Conservation (phyloP, 163 green algal genomes). For the Coccomyxa subellipsoidea region DNA sequence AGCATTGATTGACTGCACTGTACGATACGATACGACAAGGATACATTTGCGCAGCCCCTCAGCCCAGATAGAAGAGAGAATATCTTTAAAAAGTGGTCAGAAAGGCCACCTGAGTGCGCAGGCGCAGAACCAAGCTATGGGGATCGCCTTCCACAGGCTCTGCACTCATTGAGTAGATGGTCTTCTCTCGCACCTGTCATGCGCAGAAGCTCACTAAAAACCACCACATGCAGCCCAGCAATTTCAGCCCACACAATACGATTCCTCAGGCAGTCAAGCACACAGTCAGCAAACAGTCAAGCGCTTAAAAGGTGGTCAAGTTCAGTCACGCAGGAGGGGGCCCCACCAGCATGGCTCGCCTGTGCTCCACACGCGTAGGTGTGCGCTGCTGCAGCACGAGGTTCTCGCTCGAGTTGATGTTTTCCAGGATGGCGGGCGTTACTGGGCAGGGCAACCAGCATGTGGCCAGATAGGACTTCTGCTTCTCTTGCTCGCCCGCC, state of each 20-base stretch:
- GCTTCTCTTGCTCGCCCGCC: conserved; percentile 69
- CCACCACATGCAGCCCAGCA: too few species aligned
- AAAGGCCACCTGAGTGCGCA: conserved; percentile 31
- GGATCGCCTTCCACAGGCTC: conserved; percentile 19
- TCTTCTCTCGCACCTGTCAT: conserved; percentile 39
- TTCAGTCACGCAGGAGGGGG: not conserved
- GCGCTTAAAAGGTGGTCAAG: not conserved
- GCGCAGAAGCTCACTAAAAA: conserved; percentile 18
- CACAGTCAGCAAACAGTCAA: too few species aligned
- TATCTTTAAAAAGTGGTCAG: not conserved
- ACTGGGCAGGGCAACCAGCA: conserved; percentile 50
- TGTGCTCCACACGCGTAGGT: conserved; percentile 69
- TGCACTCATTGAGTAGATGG: conserved; percentile 31
- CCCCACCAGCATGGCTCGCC: conserved; percentile 49
- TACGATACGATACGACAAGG: too few species aligned
- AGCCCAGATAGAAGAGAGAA: too few species aligned
- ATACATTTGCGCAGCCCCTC: too few species aligned
- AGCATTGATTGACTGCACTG: too few species aligned
- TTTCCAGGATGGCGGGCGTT: conserved; percentile 33
- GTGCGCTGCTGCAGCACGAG: conserved; percentile 77
- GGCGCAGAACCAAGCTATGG: conserved; percentile 34
- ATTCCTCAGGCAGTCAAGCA: too few species aligned
- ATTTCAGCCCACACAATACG: too few species aligned
- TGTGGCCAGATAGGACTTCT: conserved; percentile 79
- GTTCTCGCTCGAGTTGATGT: conserved; percentile 35